Conservation (phyloP, 768 basidiomycete genomes). For the Tricholoma sp. region DNA sequence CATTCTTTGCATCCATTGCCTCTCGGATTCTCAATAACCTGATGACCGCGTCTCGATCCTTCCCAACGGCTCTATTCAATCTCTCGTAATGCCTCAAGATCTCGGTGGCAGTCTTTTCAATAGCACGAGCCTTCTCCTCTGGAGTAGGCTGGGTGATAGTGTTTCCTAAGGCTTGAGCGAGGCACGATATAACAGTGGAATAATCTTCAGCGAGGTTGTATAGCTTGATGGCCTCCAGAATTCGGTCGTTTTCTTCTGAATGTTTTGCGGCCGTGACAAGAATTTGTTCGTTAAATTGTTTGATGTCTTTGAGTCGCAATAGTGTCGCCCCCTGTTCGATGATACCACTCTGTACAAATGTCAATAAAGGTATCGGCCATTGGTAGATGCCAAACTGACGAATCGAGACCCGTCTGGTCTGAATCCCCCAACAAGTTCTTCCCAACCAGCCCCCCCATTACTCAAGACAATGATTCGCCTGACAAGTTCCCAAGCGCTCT, state of each 20-base stretch:
- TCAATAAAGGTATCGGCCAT: neutral
- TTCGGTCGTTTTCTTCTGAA: conserved; percentile 78
- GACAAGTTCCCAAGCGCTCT: conserved; percentile 75
- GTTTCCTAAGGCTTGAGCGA: conserved; percentile 84
- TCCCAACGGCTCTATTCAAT: conserved; percentile 67
- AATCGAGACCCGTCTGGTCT: conserved; percentile 85
- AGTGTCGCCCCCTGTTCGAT: conserved; percentile 82
- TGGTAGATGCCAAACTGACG: conserved; percentile 41
- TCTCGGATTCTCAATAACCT: conserved; percentile 76
- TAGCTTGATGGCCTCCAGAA: conserved; percentile 88
- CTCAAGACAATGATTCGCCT: conserved; percentile 75
- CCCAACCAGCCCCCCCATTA: conserved; percentile 80
- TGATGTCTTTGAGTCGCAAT: conserved; percentile 61
- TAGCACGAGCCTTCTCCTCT: conserved; percentile 57
- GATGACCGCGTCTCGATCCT: conserved; percentile 69
- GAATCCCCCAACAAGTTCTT: conserved; percentile 92
- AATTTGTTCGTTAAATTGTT: conserved; percentile 76
- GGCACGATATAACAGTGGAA: conserved; percentile 78
- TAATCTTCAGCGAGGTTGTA: conserved; percentile 95
- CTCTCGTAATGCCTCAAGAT: conserved; percentile 79
- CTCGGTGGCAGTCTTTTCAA: conserved; percentile 73
- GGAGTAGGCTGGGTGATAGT: conserved; percentile 62
- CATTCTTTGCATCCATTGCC: conserved; percentile 71
- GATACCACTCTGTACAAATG: conserved; percentile 59
- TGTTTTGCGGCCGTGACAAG: conserved; percentile 78